phyloP scores from a whole-genome alignment of 75 land plant species.

The Picea sitchensis region DNA sequence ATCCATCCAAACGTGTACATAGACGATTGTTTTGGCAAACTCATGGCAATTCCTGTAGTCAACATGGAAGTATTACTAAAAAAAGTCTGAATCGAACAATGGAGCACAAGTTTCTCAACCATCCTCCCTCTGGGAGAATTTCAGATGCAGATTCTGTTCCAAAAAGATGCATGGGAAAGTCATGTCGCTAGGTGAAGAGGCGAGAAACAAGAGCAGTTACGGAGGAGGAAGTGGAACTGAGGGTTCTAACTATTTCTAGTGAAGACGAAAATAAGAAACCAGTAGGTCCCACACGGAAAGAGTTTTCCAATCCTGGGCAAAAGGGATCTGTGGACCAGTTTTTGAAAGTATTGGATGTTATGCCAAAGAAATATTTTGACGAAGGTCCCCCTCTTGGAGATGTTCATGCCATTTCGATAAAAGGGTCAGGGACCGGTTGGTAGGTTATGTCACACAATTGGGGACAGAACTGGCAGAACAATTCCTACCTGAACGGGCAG shows the following conservation, averaged over 20 bases:
- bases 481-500: no score
- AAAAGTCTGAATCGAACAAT: background rate
- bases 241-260: background rate
- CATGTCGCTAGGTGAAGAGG: slow-evolving; percentile 51
- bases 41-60: slow-evolving; percentile 8
- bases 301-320: background rate
- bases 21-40: slow-evolving; percentile 55
- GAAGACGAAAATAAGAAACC: background rate
- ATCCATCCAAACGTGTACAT: slow-evolving; percentile 15
- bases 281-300: background rate
- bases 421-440: no score
- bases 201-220: slow-evolving; percentile 18
- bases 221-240: slow-evolving; percentile 1
- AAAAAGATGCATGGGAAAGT: slow-evolving; percentile 46
- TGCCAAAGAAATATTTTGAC: background rate
- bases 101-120: background rate
- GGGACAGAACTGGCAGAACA: no score
- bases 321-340: background rate
- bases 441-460: no score
- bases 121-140: background rate
- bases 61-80: slow-evolving; percentile 13
- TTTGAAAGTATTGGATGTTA: background rate
- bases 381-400: background rate
- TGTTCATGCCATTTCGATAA: no score
- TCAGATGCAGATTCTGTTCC: slow-evolving; percentile 32